A percentile compares a stretch with the other conserved stretches of the same genome.
phyloP scores from a whole-genome alignment of 2,329 filamentous ascomycete genomes.

The Curvularia eragrostidis region DNA sequence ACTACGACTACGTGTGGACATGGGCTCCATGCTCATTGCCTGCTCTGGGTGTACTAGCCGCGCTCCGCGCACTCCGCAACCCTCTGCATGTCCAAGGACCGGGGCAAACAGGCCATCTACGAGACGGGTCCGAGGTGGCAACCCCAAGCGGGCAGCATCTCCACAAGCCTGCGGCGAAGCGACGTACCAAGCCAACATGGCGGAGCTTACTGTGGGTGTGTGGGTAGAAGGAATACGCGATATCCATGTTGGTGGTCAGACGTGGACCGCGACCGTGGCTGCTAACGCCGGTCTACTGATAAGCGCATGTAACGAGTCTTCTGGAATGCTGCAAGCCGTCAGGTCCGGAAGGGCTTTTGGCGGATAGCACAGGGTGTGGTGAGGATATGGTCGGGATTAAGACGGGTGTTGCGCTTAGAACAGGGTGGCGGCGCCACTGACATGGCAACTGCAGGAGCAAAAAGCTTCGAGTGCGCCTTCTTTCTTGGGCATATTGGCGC shows the following conservation, averaged over 20 bases:
- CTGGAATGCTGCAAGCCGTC: slow-evolving; percentile 1
- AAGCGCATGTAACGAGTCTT: slow-evolving; percentile 1
- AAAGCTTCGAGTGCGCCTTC: slow-evolving; percentile 16
- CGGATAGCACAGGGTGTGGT: slow-evolving; percentile 2
- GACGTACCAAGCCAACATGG: slow-evolving; percentile 3
- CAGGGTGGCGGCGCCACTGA: slow-evolving; percentile 8
- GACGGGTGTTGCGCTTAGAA: slow-evolving; percentile 12
- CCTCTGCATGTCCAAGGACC: too few species aligned
- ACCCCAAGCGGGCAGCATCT: slow-evolving; percentile 8
- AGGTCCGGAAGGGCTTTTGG: background rate
- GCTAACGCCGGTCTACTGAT: background rate
- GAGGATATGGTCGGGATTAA: slow-evolving; percentile 13
- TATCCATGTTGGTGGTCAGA: slow-evolving; percentile 6
- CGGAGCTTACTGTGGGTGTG: slow-evolving; percentile 4
- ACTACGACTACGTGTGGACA: background rate
- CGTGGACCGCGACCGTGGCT: background rate
- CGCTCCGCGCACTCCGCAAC: too few species aligned
- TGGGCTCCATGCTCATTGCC: too few species aligned
- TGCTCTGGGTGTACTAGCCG: too few species aligned
- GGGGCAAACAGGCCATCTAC: background rate
- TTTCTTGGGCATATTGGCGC: slow-evolving; percentile 9
- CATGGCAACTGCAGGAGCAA: background rate
- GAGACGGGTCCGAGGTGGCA: background rate
- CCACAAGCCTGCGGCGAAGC: background rate
- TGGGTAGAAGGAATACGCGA: slow-evolving; percentile 3